Percentiles rank a stretch among this genome's conserved stretches.
Evolutionary conservation across 208 protist species (phyloP).

Genomic region (Polymyxa betae): DNA sequence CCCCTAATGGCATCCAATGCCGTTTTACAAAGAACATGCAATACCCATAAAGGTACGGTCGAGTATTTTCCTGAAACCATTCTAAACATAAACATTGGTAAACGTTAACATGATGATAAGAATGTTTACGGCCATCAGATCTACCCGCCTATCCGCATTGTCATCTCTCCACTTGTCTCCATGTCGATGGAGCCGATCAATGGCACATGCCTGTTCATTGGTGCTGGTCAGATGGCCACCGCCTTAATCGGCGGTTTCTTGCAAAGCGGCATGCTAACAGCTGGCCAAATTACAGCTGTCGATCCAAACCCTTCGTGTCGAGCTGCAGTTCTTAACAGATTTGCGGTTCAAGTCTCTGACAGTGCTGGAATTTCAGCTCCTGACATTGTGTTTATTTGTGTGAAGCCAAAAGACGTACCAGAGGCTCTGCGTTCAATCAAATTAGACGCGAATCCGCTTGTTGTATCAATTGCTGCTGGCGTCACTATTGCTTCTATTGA

Average conservation of each 20-base stretch:
- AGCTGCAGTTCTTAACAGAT: constrained; percentile 67
- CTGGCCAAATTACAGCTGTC: constrained; percentile 66
- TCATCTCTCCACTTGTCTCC: no score
- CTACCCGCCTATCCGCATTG: no score
- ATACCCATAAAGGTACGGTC: no score
- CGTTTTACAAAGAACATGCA: no score
- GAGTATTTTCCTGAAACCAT: no score
- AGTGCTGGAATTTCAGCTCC: constrained; percentile 73
- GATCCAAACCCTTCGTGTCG: constrained; percentile 72
- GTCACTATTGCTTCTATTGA: constrained; percentile 80
- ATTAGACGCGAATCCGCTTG: constrained; percentile 68
- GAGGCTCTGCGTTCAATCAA: constrained; percentile 75
- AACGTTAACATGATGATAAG: no score
- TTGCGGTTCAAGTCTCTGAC: constrained; percentile 70
- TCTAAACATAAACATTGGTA: no score
- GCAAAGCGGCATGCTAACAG: constrained; percentile 44
- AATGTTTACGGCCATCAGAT: no score
- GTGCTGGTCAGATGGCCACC: constrained; percentile 87
- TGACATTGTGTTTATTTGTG: constrained; percentile 85
- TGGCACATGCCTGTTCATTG: constrained; percentile 80
- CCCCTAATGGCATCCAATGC: no score
- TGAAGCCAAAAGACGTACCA: constrained; percentile 85
- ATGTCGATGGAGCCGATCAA: no score
- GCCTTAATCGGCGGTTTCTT: constrained; percentile 78
- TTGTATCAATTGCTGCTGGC: constrained; percentile 88